A percentile compares a stretch with the other conserved stretches of the same genome.
Conservation (phyloP, 2,329 filamentous ascomycete species). For the Aquanectria penicillioides region DNA sequence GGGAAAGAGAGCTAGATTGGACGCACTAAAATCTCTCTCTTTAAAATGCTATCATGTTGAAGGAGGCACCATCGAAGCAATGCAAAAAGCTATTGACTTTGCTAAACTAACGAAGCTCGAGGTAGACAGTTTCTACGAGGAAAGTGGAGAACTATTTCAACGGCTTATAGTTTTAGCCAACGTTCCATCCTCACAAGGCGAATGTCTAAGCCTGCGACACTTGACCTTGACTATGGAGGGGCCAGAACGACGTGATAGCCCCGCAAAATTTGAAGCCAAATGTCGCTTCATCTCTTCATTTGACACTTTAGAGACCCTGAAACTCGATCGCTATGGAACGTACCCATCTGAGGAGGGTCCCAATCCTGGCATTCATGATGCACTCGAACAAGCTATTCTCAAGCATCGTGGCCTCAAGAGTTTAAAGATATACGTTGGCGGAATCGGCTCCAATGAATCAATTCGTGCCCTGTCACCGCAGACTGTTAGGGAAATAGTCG, state of each 20-base stretch:
- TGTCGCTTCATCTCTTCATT: conserved; percentile 30
- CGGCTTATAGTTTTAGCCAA: conserved; percentile 2
- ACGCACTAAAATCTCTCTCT: conserved; percentile 17
- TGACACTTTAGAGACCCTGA: conserved; percentile 20
- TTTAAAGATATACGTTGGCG: conserved; percentile 8
- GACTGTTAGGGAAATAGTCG: conserved; percentile 18
- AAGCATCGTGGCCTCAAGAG: conserved; percentile 24
- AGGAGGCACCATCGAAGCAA: background rate
- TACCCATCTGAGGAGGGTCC: background rate
- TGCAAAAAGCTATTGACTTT: conserved; percentile 27
- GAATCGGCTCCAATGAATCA: background rate
- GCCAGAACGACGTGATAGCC: background rate
- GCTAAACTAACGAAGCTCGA: conserved; percentile 14
- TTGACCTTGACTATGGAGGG: conserved; percentile 9
- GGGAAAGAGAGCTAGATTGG: background rate
- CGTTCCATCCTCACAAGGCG: background rate
- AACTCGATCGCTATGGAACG: conserved; percentile 12
- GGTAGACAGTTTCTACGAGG: background rate
- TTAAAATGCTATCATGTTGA: conserved; percentile 4
- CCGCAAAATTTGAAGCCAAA: background rate
- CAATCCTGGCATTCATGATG: conserved; percentile 13
- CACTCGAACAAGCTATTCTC: conserved; percentile 24
- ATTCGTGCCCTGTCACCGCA: conserved; percentile 15
- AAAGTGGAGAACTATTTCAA: background rate
- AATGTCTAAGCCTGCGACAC: conserved; percentile 4